A percentile compares a stretch with the other conserved stretches of the same genome.
These are phyloP conservation scores for Liquidambar formosana DNA, from an alignment of 164 flowering plant species.

Conservation along the genomic window DNA sequence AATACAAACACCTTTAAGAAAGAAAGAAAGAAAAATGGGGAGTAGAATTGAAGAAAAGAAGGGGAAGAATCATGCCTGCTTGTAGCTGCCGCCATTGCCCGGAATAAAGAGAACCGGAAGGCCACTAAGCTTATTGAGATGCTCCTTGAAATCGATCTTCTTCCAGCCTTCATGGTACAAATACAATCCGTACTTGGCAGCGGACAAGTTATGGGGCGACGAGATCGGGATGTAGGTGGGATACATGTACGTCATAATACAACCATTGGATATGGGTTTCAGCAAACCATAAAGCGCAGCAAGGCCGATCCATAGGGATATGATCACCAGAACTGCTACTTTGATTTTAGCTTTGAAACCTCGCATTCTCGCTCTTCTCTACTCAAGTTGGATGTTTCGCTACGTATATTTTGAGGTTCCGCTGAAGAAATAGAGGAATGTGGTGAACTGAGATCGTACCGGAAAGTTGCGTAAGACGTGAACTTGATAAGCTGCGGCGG, in stretches of 20 bases:
- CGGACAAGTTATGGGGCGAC: constrained; percentile 39
- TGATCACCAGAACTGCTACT: constrained; percentile 37
- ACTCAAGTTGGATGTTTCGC: too few species aligned
- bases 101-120: constrained; percentile 95
- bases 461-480: too few species aligned
- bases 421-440: too few species aligned
- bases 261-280: constrained; percentile 75
- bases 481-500: too few species aligned
- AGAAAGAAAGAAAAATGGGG: not conserved
- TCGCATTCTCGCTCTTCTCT: constrained; percentile 29
- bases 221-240: constrained; percentile 88
- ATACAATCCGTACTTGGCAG: constrained; percentile 69
- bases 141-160: constrained; percentile 80
- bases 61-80: constrained; percentile 63
- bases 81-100: constrained; percentile 97
- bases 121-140: constrained; percentile 76
- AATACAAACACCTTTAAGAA: not conserved
- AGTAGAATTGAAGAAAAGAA: not conserved
- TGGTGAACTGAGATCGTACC: too few species aligned
- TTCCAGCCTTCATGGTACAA: constrained; percentile 99
- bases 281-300: constrained; percentile 60
- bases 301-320: constrained; percentile 45
- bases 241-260: constrained; percentile 96
- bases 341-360: constrained; percentile 51
- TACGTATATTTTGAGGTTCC: too few species aligned